Conservation (phyloP, 495 filamentous ascomycete species). For the Bacidia gigantensis region DNA sequence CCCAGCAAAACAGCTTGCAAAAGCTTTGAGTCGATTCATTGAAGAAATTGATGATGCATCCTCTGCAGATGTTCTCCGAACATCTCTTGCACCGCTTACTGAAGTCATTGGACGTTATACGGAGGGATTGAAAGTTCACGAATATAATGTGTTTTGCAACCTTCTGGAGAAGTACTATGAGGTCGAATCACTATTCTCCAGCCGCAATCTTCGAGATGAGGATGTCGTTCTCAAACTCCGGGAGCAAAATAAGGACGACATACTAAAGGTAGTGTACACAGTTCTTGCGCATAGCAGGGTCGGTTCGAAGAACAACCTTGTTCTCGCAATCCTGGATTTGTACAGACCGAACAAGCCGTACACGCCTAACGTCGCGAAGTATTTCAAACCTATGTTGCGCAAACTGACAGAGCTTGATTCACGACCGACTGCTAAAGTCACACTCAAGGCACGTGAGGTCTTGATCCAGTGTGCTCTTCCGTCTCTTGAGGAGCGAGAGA, state of each 20-base stretch:
- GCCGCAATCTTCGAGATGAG: conserved; percentile 73
- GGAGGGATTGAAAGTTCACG: conserved; percentile 83
- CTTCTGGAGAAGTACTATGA: conserved; percentile 68
- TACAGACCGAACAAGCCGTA: conserved; percentile 91
- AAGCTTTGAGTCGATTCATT: conserved; percentile 73
- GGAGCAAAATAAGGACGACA: conserved; percentile 91
- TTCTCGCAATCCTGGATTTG: conserved; percentile 82
- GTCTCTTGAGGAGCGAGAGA: conserved; percentile 82
- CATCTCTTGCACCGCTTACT: conserved; percentile 61
- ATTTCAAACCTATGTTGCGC: conserved; percentile 70
- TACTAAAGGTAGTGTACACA: conserved; percentile 63
- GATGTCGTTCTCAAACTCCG: conserved; percentile 87
- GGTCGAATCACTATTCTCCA: conserved; percentile 77
- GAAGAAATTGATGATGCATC: conserved; percentile 65
- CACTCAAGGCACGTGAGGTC: conserved; percentile 90
- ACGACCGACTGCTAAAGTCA: conserved; percentile 82
- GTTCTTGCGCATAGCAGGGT: conserved; percentile 90
- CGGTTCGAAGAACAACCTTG: conserved; percentile 84
- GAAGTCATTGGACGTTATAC: conserved; percentile 70
- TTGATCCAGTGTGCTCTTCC: conserved; percentile 94
- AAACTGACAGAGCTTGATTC: conserved; percentile 87
- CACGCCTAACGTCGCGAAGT: conserved; percentile 72
- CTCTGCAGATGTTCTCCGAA: conserved; percentile 58
- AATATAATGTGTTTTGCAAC: conserved; percentile 67
- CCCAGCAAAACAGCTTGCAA: conserved; percentile 75